Base-by-base conservation (phyloP, 1,139 yeast species). In the Nakaseomyces bracarensis region DNA sequence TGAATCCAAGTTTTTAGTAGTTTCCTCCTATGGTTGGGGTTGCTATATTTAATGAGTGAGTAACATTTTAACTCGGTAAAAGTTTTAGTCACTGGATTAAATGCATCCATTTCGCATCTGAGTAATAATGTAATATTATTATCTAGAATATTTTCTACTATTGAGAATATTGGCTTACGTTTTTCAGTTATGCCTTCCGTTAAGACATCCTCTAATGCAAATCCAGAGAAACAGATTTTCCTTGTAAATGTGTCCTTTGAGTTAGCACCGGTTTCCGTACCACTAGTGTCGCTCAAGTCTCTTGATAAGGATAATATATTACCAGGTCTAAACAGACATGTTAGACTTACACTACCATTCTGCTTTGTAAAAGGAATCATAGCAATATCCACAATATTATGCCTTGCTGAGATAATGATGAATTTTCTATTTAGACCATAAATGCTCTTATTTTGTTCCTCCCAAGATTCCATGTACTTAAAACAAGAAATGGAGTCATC, bases 91-190 rank as follows among this genome's bases (percentile, higher is more conserved):
- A 38, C 19, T 3, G 46, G 33, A 31, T 60, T 53, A 42, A 50
- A 52, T 3, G 59, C 50, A 43, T 60, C 64, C 54, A 60, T 51
- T 43, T 60, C 64, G 38, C 61, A 57, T 20, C 61, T 52, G 18
- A 60, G 36, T 18, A 60, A 40, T 9, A 59, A 13, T 8, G 43
- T 45, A n/a, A 53, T 45, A 8, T 49, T 40, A 4, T 49, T 44
- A 19, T 44, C 43, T n/a, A 57, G 23, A 18, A 41, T 36, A 19
- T 51, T 54, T 30, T 57, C 58, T 1, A 56, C 53, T 6, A 58
- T 44, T 1, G 60, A 53, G 36, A 53, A 59, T 14, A 49, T 49
- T 1, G 51, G 45, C 3, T 30, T 43, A 7, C 31, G 30, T 15
- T 27, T 15, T 10, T 41, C 36, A 31, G 42, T 20, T 28, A 37